A percentile compares a stretch with the other conserved stretches of the same genome.
Conservation (phyloP, 208 protist genomes). For the Acanthamoeba polyphaga region DNA sequence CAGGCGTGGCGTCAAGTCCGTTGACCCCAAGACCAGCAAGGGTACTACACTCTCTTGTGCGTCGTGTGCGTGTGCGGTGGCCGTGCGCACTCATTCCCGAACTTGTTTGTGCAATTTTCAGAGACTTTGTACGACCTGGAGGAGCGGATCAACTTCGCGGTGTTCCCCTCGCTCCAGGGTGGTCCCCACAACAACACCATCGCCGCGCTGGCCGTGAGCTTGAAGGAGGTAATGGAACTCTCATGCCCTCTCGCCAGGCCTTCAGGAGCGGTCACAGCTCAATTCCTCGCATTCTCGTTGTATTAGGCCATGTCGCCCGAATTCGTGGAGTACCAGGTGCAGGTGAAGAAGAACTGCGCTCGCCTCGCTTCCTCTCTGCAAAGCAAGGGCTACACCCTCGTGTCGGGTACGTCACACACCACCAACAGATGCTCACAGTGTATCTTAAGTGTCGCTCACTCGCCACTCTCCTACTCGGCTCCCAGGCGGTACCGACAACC, state of each 20-base stretch:
- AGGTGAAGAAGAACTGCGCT: slow-evolving; percentile 84
- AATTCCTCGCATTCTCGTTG: background rate
- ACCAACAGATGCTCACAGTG: background rate
- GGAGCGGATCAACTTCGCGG: slow-evolving; percentile 82
- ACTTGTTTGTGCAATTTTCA: background rate
- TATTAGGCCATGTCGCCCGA: slow-evolving; percentile 75
- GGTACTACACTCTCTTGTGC: no score
- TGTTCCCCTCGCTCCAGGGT: slow-evolving; percentile 88
- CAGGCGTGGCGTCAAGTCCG: slow-evolving; percentile 78
- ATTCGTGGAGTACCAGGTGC: slow-evolving; percentile 83
- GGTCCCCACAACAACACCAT: slow-evolving; percentile 88
- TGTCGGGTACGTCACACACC: slow-evolving; percentile 78
- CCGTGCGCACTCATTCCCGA: background rate
- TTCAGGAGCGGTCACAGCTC: background rate
- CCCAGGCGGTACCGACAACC: slow-evolving; percentile 86
- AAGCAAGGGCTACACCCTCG: slow-evolving; percentile 93
- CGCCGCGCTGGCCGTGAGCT: slow-evolving; percentile 74
- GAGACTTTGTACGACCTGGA: slow-evolving; percentile 82
- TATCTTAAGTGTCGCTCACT: slow-evolving; percentile 37
- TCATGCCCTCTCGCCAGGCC: background rate
- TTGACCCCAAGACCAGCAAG: slow-evolving; percentile 50
- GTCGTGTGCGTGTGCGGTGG: background rate
- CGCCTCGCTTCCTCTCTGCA: slow-evolving; percentile 77
- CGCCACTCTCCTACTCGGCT: slow-evolving; percentile 37
- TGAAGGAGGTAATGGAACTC: slow-evolving; percentile 77